Evolutionary conservation across 2,329 filamentous ascomycete genomes (phyloP).

Genomic region (Aureobasidium sp.): DNA sequence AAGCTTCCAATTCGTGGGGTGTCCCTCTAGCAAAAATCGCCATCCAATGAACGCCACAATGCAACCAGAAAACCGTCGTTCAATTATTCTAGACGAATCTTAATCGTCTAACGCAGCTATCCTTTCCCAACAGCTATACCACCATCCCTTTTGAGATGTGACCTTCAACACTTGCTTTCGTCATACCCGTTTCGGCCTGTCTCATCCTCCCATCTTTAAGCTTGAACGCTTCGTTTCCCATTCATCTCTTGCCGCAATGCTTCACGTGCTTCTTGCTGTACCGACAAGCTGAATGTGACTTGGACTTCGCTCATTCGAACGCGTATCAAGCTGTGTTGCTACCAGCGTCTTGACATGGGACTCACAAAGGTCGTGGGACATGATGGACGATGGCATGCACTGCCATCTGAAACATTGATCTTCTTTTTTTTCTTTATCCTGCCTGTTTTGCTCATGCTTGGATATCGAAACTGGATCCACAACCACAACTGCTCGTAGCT

Average conservation of each 20-base stretch:
- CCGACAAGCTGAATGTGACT: too few relatives aligned
- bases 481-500: conserved; percentile 91
- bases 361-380: background rate
- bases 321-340: too few relatives aligned
- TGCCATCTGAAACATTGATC: background rate
- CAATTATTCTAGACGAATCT: background rate
- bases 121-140: background rate
- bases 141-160: background rate
- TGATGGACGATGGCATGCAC: background rate
- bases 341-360: background rate
- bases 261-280: background rate
- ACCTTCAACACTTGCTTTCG: background rate
- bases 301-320: background rate
- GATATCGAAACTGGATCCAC: conserved; percentile 96
- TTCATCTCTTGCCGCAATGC: background rate
- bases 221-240: background rate
- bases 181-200: conserved; percentile 3
- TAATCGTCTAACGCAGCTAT: background rate
- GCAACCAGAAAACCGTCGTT: background rate
- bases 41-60: background rate
- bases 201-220: background rate
- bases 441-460: conserved; percentile 20
- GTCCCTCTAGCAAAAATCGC: background rate
- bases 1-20: background rate
- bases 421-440: background rate